Conservation (phyloP, 2,329 filamentous ascomycete species). For the Cercospora sp. region DNA sequence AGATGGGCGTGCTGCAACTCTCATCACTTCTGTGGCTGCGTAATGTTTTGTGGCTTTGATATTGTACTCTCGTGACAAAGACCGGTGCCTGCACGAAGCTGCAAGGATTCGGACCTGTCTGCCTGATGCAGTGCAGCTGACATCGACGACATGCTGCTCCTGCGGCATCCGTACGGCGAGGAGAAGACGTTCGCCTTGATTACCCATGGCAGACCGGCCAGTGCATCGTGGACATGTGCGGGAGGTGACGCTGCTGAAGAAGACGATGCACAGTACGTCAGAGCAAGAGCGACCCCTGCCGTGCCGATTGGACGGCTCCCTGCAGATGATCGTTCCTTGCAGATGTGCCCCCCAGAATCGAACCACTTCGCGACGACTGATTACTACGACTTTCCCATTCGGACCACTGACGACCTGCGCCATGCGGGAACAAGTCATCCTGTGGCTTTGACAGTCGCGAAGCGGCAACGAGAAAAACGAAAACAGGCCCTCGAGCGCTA, state of each 20-base stretch:
- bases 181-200: conserved; percentile 14
- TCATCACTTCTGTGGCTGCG: neutral
- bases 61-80: conserved; percentile 20
- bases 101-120: neutral
- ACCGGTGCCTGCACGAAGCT: conserved; percentile 5
- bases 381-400: neutral
- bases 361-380: conserved; percentile 1
- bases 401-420: neutral
- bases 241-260: conserved; percentile 1
- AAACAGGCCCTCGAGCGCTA: conserved; percentile 1
- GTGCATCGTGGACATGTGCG: conserved; percentile 3
- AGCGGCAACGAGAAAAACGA: neutral
- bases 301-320: neutral
- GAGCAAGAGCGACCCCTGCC: neutral
- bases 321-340: neutral
- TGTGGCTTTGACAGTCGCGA: neutral
- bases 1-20: neutral
- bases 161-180: conserved; percentile 12
- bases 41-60: conserved; percentile 2
- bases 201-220: neutral
- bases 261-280: neutral
- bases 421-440: neutral
- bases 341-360: neutral
- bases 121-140: conserved; percentile 13
- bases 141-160: conserved; percentile 10